These are phyloP conservation scores for Salicornia ramosissima DNA, from an alignment of 148 eudicot species.

Conservation along the genomic window DNA sequence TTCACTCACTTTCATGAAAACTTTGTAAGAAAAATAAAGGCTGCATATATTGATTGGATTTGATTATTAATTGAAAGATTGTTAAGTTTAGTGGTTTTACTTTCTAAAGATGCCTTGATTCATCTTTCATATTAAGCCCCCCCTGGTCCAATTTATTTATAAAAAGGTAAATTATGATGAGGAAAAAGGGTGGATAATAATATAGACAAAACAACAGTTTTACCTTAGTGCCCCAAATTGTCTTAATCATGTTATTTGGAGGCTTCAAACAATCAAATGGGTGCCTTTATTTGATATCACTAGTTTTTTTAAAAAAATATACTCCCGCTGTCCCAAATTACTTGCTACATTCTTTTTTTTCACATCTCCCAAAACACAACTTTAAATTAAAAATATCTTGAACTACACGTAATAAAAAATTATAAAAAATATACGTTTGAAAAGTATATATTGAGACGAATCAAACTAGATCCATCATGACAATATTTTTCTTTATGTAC, in stretches of 20 bases:
- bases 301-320: no score
- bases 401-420: no score
- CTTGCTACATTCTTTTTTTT: no score
- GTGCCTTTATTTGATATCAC: no score
- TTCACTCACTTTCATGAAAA: conserved; percentile 25
- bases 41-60: neutral
- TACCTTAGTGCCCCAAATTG: neutral
- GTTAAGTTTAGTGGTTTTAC: conserved; percentile 2
- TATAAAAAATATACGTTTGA: no score
- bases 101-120: neutral
- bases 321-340: no score
- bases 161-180: no score
- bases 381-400: no score
- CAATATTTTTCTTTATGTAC: no score
- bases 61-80: neutral
- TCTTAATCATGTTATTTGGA: neutral
- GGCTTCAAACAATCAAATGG: neutral
- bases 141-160: neutral
- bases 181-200: neutral
- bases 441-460: no score
- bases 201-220: neutral
- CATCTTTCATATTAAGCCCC: neutral
- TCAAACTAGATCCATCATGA: no score
- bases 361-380: no score
- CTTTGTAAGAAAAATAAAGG: conserved; percentile 11